phyloP scores from a whole-genome alignment of 2,329 filamentous ascomycete genomes.

The Xylariaceae sp. region DNA sequence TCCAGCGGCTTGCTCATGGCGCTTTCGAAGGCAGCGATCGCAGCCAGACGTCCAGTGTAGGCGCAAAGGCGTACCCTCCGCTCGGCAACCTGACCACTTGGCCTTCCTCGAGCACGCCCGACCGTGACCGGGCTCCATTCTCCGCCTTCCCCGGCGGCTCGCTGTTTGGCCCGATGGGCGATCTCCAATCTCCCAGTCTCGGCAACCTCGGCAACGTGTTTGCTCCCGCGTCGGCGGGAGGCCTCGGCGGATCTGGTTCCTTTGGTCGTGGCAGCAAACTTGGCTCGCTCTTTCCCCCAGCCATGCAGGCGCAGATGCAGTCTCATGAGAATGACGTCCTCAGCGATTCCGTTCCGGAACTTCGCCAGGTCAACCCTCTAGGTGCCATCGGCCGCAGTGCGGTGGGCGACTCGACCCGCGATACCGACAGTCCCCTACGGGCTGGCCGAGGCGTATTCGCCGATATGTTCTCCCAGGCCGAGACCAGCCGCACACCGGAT shows the following conservation, averaged over 20 bases:
- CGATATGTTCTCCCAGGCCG: constrained; percentile 40
- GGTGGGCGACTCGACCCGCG: constrained; percentile 46
- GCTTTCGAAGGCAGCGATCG: constrained; percentile 69
- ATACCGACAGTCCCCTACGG: constrained; percentile 53
- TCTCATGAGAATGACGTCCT: constrained; percentile 56
- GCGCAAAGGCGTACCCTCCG: constrained; percentile 63
- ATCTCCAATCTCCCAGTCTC: constrained; percentile 68
- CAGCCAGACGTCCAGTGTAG: constrained; percentile 86
- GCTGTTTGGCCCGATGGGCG: constrained; percentile 68
- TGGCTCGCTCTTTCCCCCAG: constrained; percentile 76
- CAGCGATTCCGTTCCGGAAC: constrained; percentile 50
- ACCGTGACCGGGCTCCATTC: constrained; percentile 51
- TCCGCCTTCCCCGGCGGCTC: constrained; percentile 70
- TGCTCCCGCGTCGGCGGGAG: constrained; percentile 49
- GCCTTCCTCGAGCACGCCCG: constrained; percentile 60
- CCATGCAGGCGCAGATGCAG: constrained; percentile 90
- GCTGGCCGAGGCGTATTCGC: constrained; percentile 48
- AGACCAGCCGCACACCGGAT: constrained; percentile 24
- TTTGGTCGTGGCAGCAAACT: constrained; percentile 74
- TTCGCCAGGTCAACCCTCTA: constrained; percentile 54
- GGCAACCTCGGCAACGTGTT: constrained; percentile 64
- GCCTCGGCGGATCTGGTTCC: constrained; percentile 51
- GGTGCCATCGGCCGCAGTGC: constrained; percentile 59
- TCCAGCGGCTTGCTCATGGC: constrained; percentile 38
- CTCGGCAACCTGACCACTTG: constrained; percentile 57